Conservation (phyloP, 139 green algal genomes). For the Tetraselmis striata region DNA sequence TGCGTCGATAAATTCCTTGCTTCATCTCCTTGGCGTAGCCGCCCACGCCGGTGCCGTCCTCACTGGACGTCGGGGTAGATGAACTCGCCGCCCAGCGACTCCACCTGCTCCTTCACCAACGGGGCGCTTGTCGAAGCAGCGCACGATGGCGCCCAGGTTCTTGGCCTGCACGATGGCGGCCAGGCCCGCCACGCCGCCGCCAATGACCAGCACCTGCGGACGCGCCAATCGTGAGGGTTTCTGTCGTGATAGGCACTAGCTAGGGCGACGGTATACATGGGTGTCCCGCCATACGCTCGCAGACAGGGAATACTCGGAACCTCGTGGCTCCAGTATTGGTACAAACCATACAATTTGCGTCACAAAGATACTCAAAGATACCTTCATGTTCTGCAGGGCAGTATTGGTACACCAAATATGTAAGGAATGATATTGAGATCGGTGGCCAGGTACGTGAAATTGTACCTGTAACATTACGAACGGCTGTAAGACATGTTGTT, state of each 20-base stretch:
- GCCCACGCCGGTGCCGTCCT: conserved; percentile 64
- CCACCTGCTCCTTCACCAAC: conserved; percentile 54
- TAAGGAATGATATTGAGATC: no score
- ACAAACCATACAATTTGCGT: no score
- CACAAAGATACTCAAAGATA: no score
- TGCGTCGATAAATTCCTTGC: conserved; percentile 67
- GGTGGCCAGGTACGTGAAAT: no score
- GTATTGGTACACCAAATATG: no score
- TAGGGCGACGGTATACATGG: neutral
- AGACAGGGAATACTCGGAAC: neutral
- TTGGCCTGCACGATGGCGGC: conserved; percentile 62
- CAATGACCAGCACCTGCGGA: conserved; percentile 65
- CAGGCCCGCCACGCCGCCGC: conserved; percentile 64
- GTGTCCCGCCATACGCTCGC: neutral
- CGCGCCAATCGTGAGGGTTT: conserved; percentile 5
- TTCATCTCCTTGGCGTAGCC: conserved; percentile 84
- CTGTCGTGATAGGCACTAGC: neutral
- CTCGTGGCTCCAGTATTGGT: no score
- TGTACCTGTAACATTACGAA: no score
- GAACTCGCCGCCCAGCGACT: conserved; percentile 75
- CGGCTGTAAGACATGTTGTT: no score
- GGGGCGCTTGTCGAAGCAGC: conserved; percentile 74
- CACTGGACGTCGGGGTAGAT: conserved; percentile 72
- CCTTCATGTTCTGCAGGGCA: no score
- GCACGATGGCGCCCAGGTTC: conserved; percentile 74